Conservation (phyloP, 345 rosid genomes). For the Eutrema yunnanense region DNA sequence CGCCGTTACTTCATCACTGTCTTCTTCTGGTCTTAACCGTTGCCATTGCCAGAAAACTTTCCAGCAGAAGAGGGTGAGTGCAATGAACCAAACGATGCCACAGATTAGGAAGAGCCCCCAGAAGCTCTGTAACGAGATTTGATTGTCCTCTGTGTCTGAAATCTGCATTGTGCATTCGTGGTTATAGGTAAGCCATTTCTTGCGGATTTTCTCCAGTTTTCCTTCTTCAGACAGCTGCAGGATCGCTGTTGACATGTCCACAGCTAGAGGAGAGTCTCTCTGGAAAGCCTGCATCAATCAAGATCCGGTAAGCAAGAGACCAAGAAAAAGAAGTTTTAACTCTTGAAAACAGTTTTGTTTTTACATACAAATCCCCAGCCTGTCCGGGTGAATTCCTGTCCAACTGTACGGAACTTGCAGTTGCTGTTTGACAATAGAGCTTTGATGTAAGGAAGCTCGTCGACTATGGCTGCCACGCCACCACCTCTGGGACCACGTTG, state of each 20-base stretch:
- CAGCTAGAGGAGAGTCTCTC: slow-evolving; percentile 85
- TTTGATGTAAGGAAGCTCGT: slow-evolving; percentile 92
- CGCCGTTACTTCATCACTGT: slow-evolving; percentile 19
- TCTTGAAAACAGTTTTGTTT: not conserved
- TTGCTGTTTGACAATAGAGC: slow-evolving; percentile 57
- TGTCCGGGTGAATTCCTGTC: slow-evolving; percentile 82
- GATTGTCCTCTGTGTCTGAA: slow-evolving; percentile 31
- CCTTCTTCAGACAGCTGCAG: slow-evolving; percentile 85
- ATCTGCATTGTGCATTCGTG: slow-evolving; percentile 46
- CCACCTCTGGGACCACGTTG: slow-evolving; percentile 52
- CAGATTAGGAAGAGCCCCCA: slow-evolving; percentile 91
- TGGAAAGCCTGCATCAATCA: slow-evolving; percentile 64
- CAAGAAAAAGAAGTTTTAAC: not conserved
- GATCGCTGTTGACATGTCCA: slow-evolving; percentile 83
- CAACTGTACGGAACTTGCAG: slow-evolving; percentile 68
- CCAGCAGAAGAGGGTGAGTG: slow-evolving; percentile 49
- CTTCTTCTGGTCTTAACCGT: slow-evolving; percentile 39
- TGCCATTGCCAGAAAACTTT: slow-evolving; percentile 54
- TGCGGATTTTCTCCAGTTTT: slow-evolving; percentile 64
- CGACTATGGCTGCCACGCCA: slow-evolving; percentile 89
- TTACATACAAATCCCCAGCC: slow-evolving; percentile 98
- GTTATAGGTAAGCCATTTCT: slow-evolving; percentile 62
- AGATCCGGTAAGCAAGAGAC: not conserved
- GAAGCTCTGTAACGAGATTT: slow-evolving; percentile 62
- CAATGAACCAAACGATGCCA: slow-evolving; percentile 54